Conservation (phyloP, 768 basidiomycete genomes). For the Calvatia gigantea region DNA sequence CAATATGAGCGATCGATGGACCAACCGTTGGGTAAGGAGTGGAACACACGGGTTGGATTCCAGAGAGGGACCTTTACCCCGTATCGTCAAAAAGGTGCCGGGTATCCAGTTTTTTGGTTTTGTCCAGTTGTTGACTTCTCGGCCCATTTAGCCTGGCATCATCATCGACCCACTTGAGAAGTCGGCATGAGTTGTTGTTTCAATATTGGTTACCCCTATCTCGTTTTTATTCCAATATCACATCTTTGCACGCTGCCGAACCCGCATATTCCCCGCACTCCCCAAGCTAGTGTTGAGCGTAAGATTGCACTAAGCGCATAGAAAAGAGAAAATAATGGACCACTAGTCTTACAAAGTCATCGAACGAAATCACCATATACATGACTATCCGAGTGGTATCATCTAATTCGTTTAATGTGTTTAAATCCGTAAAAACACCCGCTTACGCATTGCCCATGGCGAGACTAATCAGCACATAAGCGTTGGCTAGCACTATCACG, state of each 20-base stretch:
- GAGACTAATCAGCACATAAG: slow-evolving; percentile 69
- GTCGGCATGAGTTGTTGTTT: slow-evolving; percentile 2
- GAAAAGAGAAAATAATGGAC: no score
- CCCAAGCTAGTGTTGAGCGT: no score
- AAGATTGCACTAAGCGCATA: no score
- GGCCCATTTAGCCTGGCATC: slow-evolving; percentile 52
- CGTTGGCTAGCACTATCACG: slow-evolving; percentile 66
- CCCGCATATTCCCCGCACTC: no score
- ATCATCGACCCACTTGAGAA: slow-evolving; percentile 71
- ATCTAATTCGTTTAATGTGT: neutral
- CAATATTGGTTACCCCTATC: neutral
- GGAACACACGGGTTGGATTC: slow-evolving; percentile 88
- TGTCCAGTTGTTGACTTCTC: slow-evolving; percentile 4
- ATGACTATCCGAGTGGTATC: neutral
- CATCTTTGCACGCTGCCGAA: no score
- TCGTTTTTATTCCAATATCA: neutral
- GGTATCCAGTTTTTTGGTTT: neutral
- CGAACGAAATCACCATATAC: no score
- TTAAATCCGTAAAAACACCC: no score
- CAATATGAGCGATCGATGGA: slow-evolving; percentile 89
- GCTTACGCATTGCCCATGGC: slow-evolving; percentile 19
- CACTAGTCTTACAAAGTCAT: no score
- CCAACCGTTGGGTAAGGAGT: slow-evolving; percentile 82
- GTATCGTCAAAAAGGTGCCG: slow-evolving; percentile 82
- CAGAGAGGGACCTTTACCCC: slow-evolving; percentile 81